phyloP scores from a whole-genome alignment of 1,284 basidiomycete species.

The Malassezia furfur region DNA sequence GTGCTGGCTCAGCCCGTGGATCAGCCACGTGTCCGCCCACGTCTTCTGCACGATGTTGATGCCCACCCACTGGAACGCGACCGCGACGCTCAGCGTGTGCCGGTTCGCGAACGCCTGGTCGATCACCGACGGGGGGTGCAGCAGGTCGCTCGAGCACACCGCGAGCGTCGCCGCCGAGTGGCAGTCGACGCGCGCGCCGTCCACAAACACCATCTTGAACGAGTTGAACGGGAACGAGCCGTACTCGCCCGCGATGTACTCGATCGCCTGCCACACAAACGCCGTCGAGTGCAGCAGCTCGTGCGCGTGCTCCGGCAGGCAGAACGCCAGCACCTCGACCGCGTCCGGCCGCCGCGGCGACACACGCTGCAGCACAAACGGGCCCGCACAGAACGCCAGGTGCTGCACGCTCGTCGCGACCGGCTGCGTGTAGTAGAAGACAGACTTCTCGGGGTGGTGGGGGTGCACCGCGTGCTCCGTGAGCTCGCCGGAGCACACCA shows the following conservation, averaged over 20 bases:
- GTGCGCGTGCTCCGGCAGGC: slow-evolving; percentile 72
- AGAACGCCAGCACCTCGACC: slow-evolving; percentile 74
- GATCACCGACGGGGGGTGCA: slow-evolving; percentile 79
- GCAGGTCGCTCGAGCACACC: slow-evolving; percentile 68
- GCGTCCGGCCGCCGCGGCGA: slow-evolving; percentile 17
- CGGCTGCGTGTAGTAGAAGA: slow-evolving; percentile 84
- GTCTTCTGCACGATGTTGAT: slow-evolving; percentile 90
- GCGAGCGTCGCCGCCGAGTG: slow-evolving; percentile 78
- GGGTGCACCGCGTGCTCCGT: slow-evolving; percentile 65
- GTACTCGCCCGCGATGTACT: slow-evolving; percentile 80
- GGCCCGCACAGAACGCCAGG: slow-evolving; percentile 87
- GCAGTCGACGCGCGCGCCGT: slow-evolving; percentile 59
- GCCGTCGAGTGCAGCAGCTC: slow-evolving; percentile 61
- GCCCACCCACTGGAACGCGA: slow-evolving; percentile 93
- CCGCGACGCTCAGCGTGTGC: slow-evolving; percentile 65
- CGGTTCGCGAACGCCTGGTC: slow-evolving; percentile 88
- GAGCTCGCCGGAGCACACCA: slow-evolving; percentile 79
- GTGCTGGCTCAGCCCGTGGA: slow-evolving; percentile 83
- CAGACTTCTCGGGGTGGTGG: slow-evolving; percentile 81
- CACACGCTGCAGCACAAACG: slow-evolving; percentile 55
- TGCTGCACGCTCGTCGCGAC: slow-evolving; percentile 87
- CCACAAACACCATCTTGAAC: slow-evolving; percentile 91
- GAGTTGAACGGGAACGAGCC: slow-evolving; percentile 90
- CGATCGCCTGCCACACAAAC: slow-evolving; percentile 78
- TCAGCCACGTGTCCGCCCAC: slow-evolving; percentile 92